These are phyloP conservation scores for Aspergillus ellipticus DNA, from an alignment of 495 filamentous ascomycete genomes.

Conservation along the genomic window DNA sequence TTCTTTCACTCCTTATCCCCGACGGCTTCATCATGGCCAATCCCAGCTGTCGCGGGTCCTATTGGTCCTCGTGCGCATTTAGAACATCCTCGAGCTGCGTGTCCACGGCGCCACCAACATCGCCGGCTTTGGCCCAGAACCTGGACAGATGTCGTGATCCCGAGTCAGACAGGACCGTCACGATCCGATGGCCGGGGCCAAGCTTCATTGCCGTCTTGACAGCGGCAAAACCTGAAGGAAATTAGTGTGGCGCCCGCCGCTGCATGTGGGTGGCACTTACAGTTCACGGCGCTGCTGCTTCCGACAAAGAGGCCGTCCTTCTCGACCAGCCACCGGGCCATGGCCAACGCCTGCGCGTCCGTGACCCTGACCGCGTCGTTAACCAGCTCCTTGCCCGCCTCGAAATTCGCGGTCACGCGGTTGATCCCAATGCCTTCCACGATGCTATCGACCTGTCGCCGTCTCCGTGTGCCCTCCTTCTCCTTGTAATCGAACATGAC, in stretches of 20 bases:
- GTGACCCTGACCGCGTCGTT: slow-evolving; percentile 88
- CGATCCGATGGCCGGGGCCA: slow-evolving; percentile 74
- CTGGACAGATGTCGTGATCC: slow-evolving; percentile 88
- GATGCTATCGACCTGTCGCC: slow-evolving; percentile 91
- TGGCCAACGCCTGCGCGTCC: slow-evolving; percentile 86
- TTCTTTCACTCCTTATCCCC: not conserved
- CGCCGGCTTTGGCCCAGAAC: slow-evolving; percentile 83
- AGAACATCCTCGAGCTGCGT: slow-evolving; percentile 52
- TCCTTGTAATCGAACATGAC: slow-evolving; percentile 94
- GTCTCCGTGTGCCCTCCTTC: slow-evolving; percentile 79
- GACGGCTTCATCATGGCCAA: not conserved
- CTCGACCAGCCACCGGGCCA: slow-evolving; percentile 95
- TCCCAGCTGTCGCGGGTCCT: not conserved
- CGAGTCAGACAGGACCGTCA: slow-evolving; percentile 89
- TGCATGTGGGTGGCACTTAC: slow-evolving; percentile 41
- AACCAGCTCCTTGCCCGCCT: slow-evolving; percentile 75
- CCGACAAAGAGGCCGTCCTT: slow-evolving; percentile 94
- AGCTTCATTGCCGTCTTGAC: slow-evolving; percentile 72
- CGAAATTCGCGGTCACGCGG: slow-evolving; percentile 85
- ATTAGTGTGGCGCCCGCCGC: slow-evolving; percentile 11
- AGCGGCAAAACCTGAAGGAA: slow-evolving; percentile 66
- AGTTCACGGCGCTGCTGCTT: slow-evolving; percentile 93
- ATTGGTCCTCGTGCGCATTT: slow-evolving; percentile 33
- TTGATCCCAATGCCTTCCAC: slow-evolving; percentile 97
- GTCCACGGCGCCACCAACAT: slow-evolving; percentile 56